These are phyloP conservation scores for Rutstroemia sp. DNA, from an alignment of 2,329 filamentous ascomycete species.

Conservation along the genomic window DNA sequence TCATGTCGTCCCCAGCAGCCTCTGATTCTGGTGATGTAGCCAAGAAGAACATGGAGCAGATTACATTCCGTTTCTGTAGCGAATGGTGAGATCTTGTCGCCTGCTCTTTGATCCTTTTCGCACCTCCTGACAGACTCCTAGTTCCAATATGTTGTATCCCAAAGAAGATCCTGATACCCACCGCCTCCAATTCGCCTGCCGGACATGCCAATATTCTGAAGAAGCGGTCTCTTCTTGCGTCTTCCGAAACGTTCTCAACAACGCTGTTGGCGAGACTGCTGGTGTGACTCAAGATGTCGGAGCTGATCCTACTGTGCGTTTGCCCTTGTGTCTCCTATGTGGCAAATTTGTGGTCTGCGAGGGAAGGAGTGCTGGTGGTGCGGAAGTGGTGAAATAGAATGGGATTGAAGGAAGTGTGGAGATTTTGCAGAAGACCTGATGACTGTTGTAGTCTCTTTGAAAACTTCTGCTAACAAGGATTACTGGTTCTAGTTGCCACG, in stretches of 20 bases:
- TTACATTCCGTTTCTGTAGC: constrained; percentile 95
- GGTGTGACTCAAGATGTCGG: constrained; percentile 96
- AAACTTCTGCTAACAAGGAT: constrained; percentile 33
- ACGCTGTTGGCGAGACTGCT: constrained; percentile 86
- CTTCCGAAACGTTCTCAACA: constrained; percentile 91
- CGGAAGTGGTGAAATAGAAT: neutral
- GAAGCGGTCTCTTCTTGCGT: constrained; percentile 83
- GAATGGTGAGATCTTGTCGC: constrained; percentile 59
- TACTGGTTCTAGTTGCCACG: constrained; percentile 70
- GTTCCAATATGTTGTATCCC: constrained; percentile 95
- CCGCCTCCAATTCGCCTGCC: constrained; percentile 89
- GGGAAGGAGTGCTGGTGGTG: constrained; percentile 3
- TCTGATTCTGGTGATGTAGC: constrained; percentile 39
- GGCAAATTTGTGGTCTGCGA: constrained; percentile 38
- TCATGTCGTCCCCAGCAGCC: constrained; percentile 52
- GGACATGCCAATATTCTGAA: constrained; percentile 89
- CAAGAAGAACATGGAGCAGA: constrained; percentile 59
- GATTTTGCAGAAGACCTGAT: neutral
- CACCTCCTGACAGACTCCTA: constrained; percentile 31
- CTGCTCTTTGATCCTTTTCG: constrained; percentile 9
- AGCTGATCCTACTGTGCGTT: constrained; percentile 97
- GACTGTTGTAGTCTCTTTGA: constrained; percentile 7
- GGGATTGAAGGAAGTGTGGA: neutral
- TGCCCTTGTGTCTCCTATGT: constrained; percentile 40
- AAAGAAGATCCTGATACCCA: constrained; percentile 84